Evolutionary conservation across 1,284 basidiomycete genomes (phyloP), one percentile per base, ranked within the genome.

Genomic region (Cryptococcus sp.): DNA sequence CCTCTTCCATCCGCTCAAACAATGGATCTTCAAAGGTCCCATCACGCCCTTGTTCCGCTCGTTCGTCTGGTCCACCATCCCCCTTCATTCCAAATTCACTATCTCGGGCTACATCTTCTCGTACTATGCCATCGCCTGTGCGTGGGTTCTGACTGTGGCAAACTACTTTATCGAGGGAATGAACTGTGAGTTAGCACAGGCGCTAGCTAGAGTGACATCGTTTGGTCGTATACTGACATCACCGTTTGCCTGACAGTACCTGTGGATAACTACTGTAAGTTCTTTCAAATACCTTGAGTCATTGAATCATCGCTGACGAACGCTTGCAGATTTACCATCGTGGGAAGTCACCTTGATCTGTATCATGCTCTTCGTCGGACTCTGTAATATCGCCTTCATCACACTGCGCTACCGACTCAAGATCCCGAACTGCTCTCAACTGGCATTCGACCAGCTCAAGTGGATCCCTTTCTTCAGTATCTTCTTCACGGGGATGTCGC

Each of bases 51-150:
- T 91, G 67, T 84, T 91, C 42, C 85, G 85, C 47, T 81, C 76
- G n/a, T 92, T 92, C 80, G 65, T 91, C 27, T 90, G 88, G 88
- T 88, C 86, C 0, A 76, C 72, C 46, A 88, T 88, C 5, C 89
- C 89, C 0, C 80, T 89, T 0, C 89, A 91, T 77, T 91, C 91
- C 82, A 93, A 92, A 81, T 82, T 91, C 70, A 70, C 60, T 58
- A 70, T 71, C 60, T 59, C 4, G 67, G 74, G 74, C 82, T 88
- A 93, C 78, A 91, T 92, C 86, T 91, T 90, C 78, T 90, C 88
- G 13, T 93, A 92, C 77, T 91, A 90, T 69, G 90, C 89, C 54
- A 88, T 93, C 59, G 85, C 88, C 0, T 84, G 83, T 6, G 85
- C 86, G 5, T 82, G 85, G 7, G 69, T 85, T 17, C 81, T 91